Base-by-base conservation (phyloP, 768 basidiomycete species). In the Psilocybe tampanensis region DNA sequence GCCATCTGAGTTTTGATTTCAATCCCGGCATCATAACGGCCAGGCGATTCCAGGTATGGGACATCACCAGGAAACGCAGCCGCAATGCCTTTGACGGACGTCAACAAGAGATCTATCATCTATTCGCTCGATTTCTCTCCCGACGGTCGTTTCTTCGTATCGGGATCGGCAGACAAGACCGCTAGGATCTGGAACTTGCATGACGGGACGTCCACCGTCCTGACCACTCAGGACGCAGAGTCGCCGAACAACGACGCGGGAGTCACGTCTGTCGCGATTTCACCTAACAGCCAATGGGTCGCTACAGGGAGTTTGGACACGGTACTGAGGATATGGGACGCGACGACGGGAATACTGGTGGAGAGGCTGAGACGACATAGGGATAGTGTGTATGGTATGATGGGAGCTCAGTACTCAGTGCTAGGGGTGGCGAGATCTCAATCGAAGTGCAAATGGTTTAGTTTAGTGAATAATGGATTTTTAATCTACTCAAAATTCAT, bases 41-140 rank as follows among this genome's bases (percentile, higher is more conserved):
- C n/a, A n/a, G n/a, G n/a, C n/a, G n/a, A 29, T 21, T 8, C 6
- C 64, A 95, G 90, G 92, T 97, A 64, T 97, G 95, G 95, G 93
- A 95, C 65, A 92, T 97, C 63, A 80, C 80, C 44, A 87, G 86
- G 65, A 88, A 88, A 64, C 83, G 83, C 33, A 92, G 95, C 67
- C 83, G 87, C 54, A 87, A 84, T 60, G 76, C 90, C 9, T 93
- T 95, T 64, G 86, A 90, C 61, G 95, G 95, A 3, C 95, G 96
- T 74, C 85, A 86, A 65, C 90, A 94, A 67, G 95, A 96, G 67
- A 94, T 97, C 66, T n/a, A n/a, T n/a, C n/a, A n/a, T n/a, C n/a
- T 96, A 96, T 73, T 93, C 94, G 1, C 86, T 97, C 60, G 93
- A 92, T 71, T 96, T 95, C 73, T 92, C 92, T 1, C 73, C 79